Percentiles rank a stretch among this genome's conserved stretches.
Evolutionary conservation across 2,329 filamentous ascomycete genomes (phyloP).

Genomic region (Scopulariopsis brevicaulis): DNA sequence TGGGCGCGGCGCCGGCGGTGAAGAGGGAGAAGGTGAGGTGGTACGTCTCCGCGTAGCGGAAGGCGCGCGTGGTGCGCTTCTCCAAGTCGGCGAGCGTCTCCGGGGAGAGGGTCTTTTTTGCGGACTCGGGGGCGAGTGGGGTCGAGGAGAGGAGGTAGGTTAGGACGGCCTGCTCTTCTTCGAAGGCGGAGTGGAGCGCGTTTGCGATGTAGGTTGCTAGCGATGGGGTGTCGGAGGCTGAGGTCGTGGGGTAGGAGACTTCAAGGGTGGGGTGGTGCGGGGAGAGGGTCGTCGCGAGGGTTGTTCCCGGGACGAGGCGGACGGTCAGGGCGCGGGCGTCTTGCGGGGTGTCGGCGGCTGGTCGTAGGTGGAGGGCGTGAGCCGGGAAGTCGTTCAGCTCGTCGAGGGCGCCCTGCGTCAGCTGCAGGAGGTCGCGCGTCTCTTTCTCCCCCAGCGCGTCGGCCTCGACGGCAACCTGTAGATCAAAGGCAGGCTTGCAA

Average conservation of each 20-base stretch:
- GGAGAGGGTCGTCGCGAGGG: constrained; percentile 48
- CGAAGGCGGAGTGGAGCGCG: constrained; percentile 67
- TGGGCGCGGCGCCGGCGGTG: constrained; percentile 65
- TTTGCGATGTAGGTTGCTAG: constrained; percentile 69
- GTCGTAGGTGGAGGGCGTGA: constrained; percentile 57
- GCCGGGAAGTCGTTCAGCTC: constrained; percentile 77
- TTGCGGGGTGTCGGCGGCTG: constrained; percentile 15
- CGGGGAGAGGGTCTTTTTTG: constrained; percentile 32
- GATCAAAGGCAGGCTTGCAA: constrained; percentile 78
- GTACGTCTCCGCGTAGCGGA: constrained; percentile 89
- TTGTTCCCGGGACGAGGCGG: constrained; percentile 53
- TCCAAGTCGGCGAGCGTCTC: constrained; percentile 43
- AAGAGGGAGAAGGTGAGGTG: constrained; percentile 95
- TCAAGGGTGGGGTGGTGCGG: constrained; percentile 62
- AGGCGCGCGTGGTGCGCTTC: constrained; percentile 68
- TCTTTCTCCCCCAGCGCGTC: constrained; percentile 54
- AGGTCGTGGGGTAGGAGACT: constrained; percentile 62
- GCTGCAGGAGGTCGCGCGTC: constrained; percentile 59
- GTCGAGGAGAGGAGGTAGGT: constrained; percentile 58
- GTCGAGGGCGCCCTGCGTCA: constrained; percentile 80
- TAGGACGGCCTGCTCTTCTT: constrained; percentile 81
- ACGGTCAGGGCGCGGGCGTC: constrained; percentile 53
- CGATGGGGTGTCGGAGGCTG: constrained; percentile 50
- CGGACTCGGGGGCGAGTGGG: constrained; percentile 29
- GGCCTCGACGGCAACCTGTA: constrained; percentile 69